Conservation (phyloP, 108 stramenopile species). For the Fragilaria radians region DNA sequence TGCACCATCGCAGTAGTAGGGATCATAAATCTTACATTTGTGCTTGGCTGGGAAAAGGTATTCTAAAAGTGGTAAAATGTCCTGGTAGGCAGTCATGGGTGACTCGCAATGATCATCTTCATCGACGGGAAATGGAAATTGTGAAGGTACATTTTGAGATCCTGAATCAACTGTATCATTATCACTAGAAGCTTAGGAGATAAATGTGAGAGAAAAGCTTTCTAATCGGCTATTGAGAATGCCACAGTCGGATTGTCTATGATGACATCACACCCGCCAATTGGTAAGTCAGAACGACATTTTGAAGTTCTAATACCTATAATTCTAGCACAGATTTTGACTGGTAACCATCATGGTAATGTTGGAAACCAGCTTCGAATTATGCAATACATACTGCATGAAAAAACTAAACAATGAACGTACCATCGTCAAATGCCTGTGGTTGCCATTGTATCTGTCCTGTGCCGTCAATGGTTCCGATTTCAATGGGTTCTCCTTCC, state of each 20-base stretch:
- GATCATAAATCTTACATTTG: slow-evolving; percentile 81
- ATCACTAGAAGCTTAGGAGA: background rate
- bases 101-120: slow-evolving; percentile 96
- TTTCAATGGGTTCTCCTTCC: slow-evolving; percentile 35
- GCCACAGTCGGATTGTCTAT: slow-evolving; percentile 30
- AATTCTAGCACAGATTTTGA: slow-evolving; percentile 50
- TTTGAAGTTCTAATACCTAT: slow-evolving; percentile 3
- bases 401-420: background rate
- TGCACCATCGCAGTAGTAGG: slow-evolving; percentile 96
- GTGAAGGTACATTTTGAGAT: background rate
- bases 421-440: slow-evolving; percentile 8
- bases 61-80: slow-evolving; percentile 70
- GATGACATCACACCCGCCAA: slow-evolving; percentile 55
- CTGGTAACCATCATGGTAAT: slow-evolving; percentile 18
- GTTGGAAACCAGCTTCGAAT: slow-evolving; percentile 41
- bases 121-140: slow-evolving; percentile 76
- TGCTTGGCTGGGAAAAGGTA: slow-evolving; percentile 7
- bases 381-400: slow-evolving; percentile 17
- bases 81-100: slow-evolving; percentile 79
- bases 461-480: slow-evolving; percentile 28
- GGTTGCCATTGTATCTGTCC: slow-evolving; percentile 5
- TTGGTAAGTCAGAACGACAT: background rate
- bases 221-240: slow-evolving; percentile 54
- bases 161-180: background rate
- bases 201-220: slow-evolving; percentile 1